phyloP scores from a whole-genome alignment of 768 basidiomycete genomes.

The Mycena floridula region DNA sequence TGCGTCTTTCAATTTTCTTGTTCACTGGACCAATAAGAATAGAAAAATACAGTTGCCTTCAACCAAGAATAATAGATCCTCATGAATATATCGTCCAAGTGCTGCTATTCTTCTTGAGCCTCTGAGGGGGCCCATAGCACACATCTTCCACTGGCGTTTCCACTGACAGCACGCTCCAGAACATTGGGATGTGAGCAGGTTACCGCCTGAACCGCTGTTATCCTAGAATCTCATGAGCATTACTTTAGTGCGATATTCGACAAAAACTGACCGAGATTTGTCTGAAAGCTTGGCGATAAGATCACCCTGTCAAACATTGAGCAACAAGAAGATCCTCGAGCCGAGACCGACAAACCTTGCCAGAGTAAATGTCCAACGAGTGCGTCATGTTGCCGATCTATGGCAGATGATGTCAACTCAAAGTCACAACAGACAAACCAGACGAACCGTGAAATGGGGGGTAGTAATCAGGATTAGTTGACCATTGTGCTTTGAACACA shows the following conservation, averaged over 20 bases:
- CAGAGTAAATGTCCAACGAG: conserved; percentile 66
- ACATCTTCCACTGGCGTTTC: conserved; percentile 76
- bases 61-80: too few species aligned
- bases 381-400: conserved; percentile 80
- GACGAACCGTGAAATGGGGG: conserved; percentile 73
- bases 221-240: conserved; percentile 30
- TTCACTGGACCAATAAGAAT: too few species aligned
- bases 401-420: too few species aligned
- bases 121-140: conserved; percentile 64
- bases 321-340: background rate
- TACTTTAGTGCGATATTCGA: background rate
- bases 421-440: too few species aligned
- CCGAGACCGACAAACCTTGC: conserved; percentile 44
- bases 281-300: conserved; percentile 60
- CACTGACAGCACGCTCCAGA: conserved; percentile 68
- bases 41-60: too few species aligned
- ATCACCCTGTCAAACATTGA: conserved; percentile 48
- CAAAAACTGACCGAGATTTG: conserved; percentile 36
- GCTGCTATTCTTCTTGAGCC: too few species aligned
- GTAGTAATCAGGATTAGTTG: conserved; percentile 67
- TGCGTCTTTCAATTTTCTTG: too few species aligned
- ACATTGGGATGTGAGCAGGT: conserved; percentile 78
- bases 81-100: too few species aligned
- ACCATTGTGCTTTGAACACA: conserved; percentile 73
- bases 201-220: conserved; percentile 86